These are phyloP conservation scores for Gnetum montanum DNA, from an alignment of 75 land plant species.

Conservation along the genomic window DNA sequence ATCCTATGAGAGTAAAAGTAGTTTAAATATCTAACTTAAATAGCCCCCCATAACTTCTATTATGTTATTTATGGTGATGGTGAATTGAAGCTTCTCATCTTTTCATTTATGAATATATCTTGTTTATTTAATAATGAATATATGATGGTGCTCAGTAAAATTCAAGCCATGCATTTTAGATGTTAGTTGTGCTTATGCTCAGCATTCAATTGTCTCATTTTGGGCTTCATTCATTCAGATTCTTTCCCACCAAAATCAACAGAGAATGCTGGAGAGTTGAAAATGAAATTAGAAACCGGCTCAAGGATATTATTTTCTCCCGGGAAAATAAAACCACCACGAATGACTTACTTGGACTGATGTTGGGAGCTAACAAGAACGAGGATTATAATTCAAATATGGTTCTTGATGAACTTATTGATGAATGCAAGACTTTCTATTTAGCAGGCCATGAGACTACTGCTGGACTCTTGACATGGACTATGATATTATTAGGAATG, in stretches of 20 bases:
- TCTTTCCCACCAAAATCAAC: constrained; percentile 61
- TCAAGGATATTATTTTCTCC: constrained; percentile 18
- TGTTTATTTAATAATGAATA: constrained; percentile 42
- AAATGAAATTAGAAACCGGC: constrained; percentile 25
- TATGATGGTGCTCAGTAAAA: constrained; percentile 39
- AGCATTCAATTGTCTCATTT: not conserved
- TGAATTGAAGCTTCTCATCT: not conserved
- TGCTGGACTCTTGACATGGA: constrained; percentile 24
- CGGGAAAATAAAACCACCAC: constrained; percentile 5
- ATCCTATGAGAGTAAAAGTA: not conserved
- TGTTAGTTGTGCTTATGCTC: not conserved
- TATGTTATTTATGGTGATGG: not conserved
- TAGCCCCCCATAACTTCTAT: not conserved
- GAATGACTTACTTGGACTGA: not conserved
- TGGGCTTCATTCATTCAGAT: constrained; percentile 22
- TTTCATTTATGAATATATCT: not conserved
- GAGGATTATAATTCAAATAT: not conserved
- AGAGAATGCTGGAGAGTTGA: constrained; percentile 35
- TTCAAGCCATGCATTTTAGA: not conserved
- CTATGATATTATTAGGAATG: constrained; percentile 30
- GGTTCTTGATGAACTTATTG: constrained; percentile 27
- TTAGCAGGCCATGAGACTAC: constrained; percentile 54
- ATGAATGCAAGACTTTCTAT: constrained; percentile 49
- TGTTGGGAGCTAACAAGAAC: not conserved
- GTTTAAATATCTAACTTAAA: not conserved